A percentile compares a stretch with the other conserved stretches of the same genome.
Evolutionary conservation across 1,284 basidiomycete genomes (phyloP).

Genomic region (Takashimella tepidaria): DNA sequence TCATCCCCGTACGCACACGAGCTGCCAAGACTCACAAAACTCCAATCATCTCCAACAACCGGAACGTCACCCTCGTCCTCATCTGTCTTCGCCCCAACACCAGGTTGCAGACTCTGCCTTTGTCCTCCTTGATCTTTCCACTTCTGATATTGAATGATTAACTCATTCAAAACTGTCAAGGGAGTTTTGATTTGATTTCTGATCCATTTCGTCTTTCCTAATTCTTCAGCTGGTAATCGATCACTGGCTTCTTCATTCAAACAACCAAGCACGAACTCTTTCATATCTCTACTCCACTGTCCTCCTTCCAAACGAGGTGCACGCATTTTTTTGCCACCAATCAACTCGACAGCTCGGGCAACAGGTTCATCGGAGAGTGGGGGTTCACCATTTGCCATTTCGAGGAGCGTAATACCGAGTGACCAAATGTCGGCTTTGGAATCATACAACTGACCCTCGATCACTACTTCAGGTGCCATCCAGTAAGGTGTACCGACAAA

Average conservation of each 20-base stretch:
- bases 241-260: constrained; percentile 74
- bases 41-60: constrained; percentile 42
- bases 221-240: constrained; percentile 84
- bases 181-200: constrained; percentile 66
- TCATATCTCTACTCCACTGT: constrained; percentile 70
- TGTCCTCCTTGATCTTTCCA: constrained; percentile 78
- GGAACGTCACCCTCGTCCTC: constrained; percentile 31
- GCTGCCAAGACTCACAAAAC: constrained; percentile 35
- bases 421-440: constrained; percentile 97
- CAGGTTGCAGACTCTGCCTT: constrained; percentile 65
- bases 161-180: constrained; percentile 70
- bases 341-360: constrained; percentile 83
- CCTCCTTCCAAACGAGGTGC: constrained; percentile 73
- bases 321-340: constrained; percentile 63
- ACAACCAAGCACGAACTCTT: constrained; percentile 82
- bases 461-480: constrained; percentile 98
- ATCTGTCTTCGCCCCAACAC: constrained; percentile 43
- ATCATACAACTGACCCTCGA: constrained; percentile 81
- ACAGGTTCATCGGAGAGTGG: constrained; percentile 73
- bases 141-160: constrained; percentile 66
- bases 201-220: constrained; percentile 90
- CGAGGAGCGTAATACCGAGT: constrained; percentile 87
- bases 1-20: not conserved
- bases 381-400: constrained; percentile 66
- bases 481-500: constrained; percentile 95